A percentile compares a stretch with the other conserved stretches of the same genome.
Evolutionary conservation across 1,284 basidiomycete genomes (phyloP).

Genomic region (Gomphus bonarii): DNA sequence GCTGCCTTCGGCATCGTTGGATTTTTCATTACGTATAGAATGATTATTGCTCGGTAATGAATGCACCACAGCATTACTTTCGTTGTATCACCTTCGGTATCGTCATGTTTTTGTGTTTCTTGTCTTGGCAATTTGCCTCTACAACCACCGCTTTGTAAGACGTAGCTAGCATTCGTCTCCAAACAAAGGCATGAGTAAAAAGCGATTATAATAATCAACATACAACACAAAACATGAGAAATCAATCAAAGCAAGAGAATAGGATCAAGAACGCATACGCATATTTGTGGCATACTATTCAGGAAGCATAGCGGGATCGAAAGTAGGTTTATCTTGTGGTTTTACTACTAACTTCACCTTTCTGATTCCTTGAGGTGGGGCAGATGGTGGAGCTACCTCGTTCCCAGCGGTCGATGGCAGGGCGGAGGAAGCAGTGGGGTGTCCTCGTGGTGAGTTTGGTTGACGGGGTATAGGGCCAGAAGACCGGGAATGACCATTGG

Average conservation of each 20-base stretch:
- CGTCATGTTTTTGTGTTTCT: not conserved
- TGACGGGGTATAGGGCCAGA: not conserved
- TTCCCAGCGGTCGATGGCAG: not conserved
- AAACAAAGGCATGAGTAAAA: not conserved
- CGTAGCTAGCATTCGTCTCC: not conserved
- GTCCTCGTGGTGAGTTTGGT: constrained; percentile 4
- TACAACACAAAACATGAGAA: constrained; percentile 7
- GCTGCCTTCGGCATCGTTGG: constrained; percentile 72
- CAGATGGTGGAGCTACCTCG: not conserved
- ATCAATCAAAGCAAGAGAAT: not conserved
- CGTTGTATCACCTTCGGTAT: no score
- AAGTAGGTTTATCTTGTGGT: not conserved
- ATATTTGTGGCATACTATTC: constrained; percentile 2
- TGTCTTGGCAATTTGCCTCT: not conserved
- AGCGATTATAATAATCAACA: constrained; percentile 1
- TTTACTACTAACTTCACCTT: constrained; percentile 14
- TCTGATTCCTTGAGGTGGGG: constrained; percentile 5
- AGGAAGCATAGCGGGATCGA: not conserved
- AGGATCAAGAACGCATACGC: not conserved
- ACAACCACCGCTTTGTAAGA: not conserved
- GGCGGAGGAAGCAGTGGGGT: not conserved
- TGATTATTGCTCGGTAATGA: constrained; percentile 42
- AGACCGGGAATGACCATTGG: constrained; percentile 5
- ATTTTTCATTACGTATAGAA: constrained; percentile 73
- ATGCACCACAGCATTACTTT: not conserved